These are phyloP conservation scores for Coemansia sp. DNA, from an alignment of 192 early-diverging fungal genomes.

Conservation along the genomic window DNA sequence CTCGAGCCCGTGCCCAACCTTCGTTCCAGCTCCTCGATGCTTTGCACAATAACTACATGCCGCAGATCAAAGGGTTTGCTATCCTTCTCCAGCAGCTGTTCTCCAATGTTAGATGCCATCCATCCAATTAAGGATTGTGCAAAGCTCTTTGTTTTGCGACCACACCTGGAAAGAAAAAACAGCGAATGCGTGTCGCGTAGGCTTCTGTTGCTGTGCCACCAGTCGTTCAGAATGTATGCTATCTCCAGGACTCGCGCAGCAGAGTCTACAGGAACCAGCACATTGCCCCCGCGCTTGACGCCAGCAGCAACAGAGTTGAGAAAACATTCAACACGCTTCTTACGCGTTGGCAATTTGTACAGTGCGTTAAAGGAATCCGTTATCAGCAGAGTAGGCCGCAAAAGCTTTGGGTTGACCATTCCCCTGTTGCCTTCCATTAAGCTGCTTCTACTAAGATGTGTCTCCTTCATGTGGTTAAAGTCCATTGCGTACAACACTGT, in stretches of 20 bases:
- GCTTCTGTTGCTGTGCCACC: constrained; percentile 65
- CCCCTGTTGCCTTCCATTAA: constrained; percentile 58
- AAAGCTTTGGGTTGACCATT: constrained; percentile 65
- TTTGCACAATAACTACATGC: constrained; percentile 68
- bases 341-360: constrained; percentile 66
- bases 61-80: constrained; percentile 91
- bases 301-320: constrained; percentile 60
- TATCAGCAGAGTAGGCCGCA: constrained; percentile 85
- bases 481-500: constrained; percentile 95
- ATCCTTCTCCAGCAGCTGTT: constrained; percentile 68
- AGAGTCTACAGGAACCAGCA: constrained; percentile 88
- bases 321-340: constrained; percentile 73
- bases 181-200: constrained; percentile 66
- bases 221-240: constrained; percentile 82
- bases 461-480: constrained; percentile 91
- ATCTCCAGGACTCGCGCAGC: constrained; percentile 90
- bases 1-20: constrained; percentile 23
- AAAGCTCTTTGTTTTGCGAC: constrained; percentile 73
- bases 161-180: constrained; percentile 76
- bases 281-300: constrained; percentile 69
- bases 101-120: constrained; percentile 85
- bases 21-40: constrained; percentile 53
- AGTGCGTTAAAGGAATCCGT: constrained; percentile 84
- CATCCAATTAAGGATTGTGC: constrained; percentile 93
- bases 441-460: constrained; percentile 56